Evolutionary conservation across 2,329 filamentous ascomycete genomes (phyloP), one percentile per base, ranked within the genome.

Genomic region (Pyricularia pennisetigena): DNA sequence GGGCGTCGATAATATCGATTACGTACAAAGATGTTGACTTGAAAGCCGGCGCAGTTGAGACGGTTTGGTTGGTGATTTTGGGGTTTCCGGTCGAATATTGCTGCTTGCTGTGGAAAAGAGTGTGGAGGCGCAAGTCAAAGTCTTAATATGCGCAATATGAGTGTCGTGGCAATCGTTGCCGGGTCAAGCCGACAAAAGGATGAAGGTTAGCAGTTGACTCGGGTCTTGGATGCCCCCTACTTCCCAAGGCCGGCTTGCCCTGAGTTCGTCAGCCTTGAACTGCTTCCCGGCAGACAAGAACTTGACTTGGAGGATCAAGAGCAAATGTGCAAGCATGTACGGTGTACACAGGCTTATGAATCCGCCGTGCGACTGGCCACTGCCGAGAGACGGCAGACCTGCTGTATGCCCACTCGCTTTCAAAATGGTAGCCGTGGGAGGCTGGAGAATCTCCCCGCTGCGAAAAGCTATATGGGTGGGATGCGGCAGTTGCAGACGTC

Each of bases 191-290:
- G 59, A 28, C 59, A 28, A 62, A 62, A 28, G 24, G 59, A 62
- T 62, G 59, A 62, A 62, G 59, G 59, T 26, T 62, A 26, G 59
- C 26, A 62, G 59, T 62, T 62, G 59, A 62, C 59, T 62, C 59
- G 12, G 59, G 59, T 28, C 59, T 23, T 28, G 59, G 59, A 62
- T 62, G 59, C 24, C 59, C 59, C 59, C 59, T 26, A 62, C 59
- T 28, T 62, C 59, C 59, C 59, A 62, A 62, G 59, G 24, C 59
- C 59, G 59, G 59, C 59, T 28, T 62, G 59, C 59, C 59, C 24
- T 62, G 59, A 62, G 59, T 62, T 23, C 29, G 59, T 62, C 24
- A 7, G 59, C 10, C 59, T 62, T 16, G 23, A 29, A 10, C 41
- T 49, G 24, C n/a, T 62, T 62, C 59, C 26, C 59, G 24, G 59